A percentile compares a stretch with the other conserved stretches of the same genome.
Evolutionary conservation across 2,329 filamentous ascomycete genomes (phyloP).

Genomic region (Ophiostoma ips): DNA sequence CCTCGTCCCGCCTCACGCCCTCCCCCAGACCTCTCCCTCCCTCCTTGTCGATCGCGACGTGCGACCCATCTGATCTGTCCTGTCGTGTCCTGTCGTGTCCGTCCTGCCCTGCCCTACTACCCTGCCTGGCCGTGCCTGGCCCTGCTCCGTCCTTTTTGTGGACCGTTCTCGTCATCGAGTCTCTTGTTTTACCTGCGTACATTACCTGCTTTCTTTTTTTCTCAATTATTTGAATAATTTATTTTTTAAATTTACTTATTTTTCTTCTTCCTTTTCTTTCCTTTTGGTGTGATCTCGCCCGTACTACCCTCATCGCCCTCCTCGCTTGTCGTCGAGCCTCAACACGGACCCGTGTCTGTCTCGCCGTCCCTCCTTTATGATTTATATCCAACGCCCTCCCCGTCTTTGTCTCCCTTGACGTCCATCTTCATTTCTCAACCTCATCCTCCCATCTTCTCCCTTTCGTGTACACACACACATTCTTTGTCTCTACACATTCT

Average conservation of each 20-base stretch:
- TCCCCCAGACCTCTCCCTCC: not conserved
- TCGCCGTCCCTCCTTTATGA: slow-evolving; percentile 1
- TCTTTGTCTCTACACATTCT: not conserved
- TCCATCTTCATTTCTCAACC: slow-evolving; percentile 6
- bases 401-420: slow-evolving; percentile 2
- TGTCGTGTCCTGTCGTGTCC: not conserved
- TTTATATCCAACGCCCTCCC: slow-evolving; percentile 9
- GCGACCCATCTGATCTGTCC: slow-evolving; percentile 10
- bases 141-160: too few relatives aligned
- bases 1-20: not conserved
- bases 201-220: slow-evolving; percentile 1
- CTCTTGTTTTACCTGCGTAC: not conserved
- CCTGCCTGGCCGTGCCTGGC: too few relatives aligned
- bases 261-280: slow-evolving; percentile 7
- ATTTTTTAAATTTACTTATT: slow-evolving; percentile 1
- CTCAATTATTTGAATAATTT: not conserved
- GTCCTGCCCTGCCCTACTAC: too few relatives aligned
- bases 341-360: not conserved
- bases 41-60: slow-evolving; percentile 8
- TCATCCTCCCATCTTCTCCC: slow-evolving; percentile 4
- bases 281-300: not conserved
- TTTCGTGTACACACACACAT: too few relatives aligned
- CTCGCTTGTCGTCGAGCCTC: not conserved
- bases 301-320: too few relatives aligned
- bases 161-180: not conserved